Percentiles rank a stretch among this genome's conserved stretches.
These are phyloP conservation scores for Trypanosoma rangeli DNA, from an alignment of 208 protist species.

Conservation along the genomic window DNA sequence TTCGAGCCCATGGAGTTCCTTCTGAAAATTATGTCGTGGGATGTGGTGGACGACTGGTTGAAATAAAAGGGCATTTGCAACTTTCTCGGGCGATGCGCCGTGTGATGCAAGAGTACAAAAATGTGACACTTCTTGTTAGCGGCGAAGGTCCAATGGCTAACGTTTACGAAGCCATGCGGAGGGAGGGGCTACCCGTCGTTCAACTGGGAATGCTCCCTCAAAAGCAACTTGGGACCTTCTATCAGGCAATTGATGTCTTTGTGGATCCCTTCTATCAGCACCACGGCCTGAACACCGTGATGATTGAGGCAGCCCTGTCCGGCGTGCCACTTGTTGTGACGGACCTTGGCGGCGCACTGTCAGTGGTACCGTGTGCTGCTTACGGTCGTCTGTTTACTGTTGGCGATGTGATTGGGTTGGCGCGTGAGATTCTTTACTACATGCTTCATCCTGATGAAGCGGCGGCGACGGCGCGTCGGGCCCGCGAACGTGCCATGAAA, in stretches of 20 bases:
- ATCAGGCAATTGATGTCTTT: conserved; percentile 37
- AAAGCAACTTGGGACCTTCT: conserved; percentile 26
- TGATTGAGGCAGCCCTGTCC: conserved; percentile 35
- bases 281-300: conserved; percentile 42
- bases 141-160: conserved; percentile 13
- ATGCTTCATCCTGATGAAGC: conserved; percentile 20
- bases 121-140: conserved; percentile 35
- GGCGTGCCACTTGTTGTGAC: conserved; percentile 33
- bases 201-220: conserved; percentile 34
- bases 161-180: conserved; percentile 14
- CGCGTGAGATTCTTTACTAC: conserved; percentile 26
- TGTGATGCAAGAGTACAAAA: conserved; percentile 15
- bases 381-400: conserved; percentile 28
- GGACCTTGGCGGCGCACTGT: conserved; percentile 15
- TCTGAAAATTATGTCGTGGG: conserved; percentile 32
- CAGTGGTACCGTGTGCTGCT: conserved; percentile 29
- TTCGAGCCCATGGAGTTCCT: conserved; percentile 5
- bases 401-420: conserved; percentile 22
- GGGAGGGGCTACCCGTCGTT: conserved; percentile 21
- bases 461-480: neutral
- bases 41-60: conserved; percentile 33
- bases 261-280: conserved; percentile 41
- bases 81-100: conserved; percentile 26
- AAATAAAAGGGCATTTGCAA: conserved; percentile 36
- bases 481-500: conserved; percentile 21